These are phyloP conservation scores for Pneumocystis carinii DNA, from an alignment of 1,139 yeast species.

Conservation along the genomic window DNA sequence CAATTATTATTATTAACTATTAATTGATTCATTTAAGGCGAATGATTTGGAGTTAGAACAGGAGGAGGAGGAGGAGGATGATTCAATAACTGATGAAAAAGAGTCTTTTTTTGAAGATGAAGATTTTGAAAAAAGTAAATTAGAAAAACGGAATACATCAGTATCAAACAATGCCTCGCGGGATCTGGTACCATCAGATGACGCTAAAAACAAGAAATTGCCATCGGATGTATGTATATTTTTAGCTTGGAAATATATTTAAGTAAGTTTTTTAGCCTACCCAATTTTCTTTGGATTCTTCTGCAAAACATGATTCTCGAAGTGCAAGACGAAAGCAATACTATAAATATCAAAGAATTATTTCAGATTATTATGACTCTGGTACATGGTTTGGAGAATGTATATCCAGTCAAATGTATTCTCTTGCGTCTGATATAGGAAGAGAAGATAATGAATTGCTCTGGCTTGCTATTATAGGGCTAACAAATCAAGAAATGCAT, in stretches of 20 bases:
- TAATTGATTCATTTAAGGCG: conserved; percentile 4
- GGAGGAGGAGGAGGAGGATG: conserved; percentile 3
- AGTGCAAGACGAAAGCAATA: conserved; percentile 11
- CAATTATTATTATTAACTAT: neutral
- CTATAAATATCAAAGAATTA: conserved; percentile 35
- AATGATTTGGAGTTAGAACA: conserved; percentile 1
- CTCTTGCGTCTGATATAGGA: conserved; percentile 64
- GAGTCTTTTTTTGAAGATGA: neutral
- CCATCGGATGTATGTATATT: neutral
- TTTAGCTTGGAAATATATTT: neutral
- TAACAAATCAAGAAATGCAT: conserved; percentile 61
- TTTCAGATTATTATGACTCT: conserved; percentile 61
- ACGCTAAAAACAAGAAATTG: neutral
- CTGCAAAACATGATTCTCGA: neutral
- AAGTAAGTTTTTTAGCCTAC: neutral
- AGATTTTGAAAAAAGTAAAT: neutral
- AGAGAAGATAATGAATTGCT: conserved; percentile 54
- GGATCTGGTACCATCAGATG: neutral
- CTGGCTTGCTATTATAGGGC: conserved; percentile 84
- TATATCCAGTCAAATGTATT: conserved; percentile 62
- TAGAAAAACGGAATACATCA: neutral
- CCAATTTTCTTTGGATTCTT: neutral
- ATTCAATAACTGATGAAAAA: conserved; percentile 21
- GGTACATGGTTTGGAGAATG: conserved; percentile 73
- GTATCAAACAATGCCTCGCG: neutral